Conservation (phyloP, 768 basidiomycete genomes). For the Leccinum disarticulatum region DNA sequence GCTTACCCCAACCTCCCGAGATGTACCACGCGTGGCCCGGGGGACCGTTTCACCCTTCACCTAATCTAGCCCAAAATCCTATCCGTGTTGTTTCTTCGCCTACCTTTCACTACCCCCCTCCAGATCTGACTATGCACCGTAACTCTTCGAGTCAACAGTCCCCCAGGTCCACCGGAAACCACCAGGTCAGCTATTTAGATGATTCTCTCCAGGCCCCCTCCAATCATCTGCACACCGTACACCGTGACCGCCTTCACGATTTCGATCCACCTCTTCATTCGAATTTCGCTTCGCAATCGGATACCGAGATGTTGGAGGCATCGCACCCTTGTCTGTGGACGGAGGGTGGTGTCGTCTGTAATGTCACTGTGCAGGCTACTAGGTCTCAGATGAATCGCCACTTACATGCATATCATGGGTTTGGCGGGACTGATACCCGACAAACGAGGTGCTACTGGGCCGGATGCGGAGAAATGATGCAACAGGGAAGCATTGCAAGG, state of each 20-base stretch:
- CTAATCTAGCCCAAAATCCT: background rate
- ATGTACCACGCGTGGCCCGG: constrained; percentile 6
- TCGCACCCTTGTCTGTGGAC: constrained; percentile 23
- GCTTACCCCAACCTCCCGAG: constrained; percentile 1
- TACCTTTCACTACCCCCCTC: background rate
- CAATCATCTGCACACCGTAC: background rate
- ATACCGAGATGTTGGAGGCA: constrained; percentile 1
- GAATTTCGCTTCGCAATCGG: constrained; percentile 3
- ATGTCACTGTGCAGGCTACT: constrained; percentile 20
- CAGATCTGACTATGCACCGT: background rate
- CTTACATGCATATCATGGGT: constrained; percentile 24
- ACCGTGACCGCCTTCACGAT: background rate
- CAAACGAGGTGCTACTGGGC: constrained; percentile 22
- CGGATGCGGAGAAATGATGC: constrained; percentile 23
- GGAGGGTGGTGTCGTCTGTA: constrained; percentile 12
- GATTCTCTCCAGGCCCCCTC: background rate
- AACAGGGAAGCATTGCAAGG: constrained; percentile 30
- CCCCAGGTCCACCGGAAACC: constrained; percentile 1
- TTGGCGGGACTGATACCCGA: constrained; percentile 22
- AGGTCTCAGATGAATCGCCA: constrained; percentile 29
- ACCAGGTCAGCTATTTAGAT: constrained; percentile 1
- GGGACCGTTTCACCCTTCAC: background rate
- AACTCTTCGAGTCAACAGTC: background rate
- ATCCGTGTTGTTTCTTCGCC: background rate
- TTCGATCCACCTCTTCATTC: background rate